These are phyloP conservation scores for Cyathus striatus DNA, from an alignment of 768 basidiomycete species.

Conservation along the genomic window DNA sequence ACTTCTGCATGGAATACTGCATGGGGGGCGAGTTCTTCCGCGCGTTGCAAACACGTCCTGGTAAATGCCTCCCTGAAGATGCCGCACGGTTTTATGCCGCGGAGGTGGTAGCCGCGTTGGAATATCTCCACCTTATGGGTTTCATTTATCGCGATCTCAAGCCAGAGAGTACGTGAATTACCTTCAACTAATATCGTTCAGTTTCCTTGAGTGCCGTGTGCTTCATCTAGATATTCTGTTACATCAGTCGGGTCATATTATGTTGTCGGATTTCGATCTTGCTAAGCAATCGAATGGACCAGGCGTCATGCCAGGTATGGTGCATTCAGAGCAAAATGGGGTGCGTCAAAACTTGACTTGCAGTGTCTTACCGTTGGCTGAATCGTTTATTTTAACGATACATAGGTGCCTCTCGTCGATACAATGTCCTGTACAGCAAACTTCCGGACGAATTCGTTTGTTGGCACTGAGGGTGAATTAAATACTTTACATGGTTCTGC, in stretches of 20 bases:
- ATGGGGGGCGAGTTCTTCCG: slow-evolving; percentile 99
- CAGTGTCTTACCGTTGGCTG: slow-evolving; percentile 3
- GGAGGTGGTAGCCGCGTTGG: slow-evolving; percentile 94
- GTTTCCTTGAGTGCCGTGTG: neutral
- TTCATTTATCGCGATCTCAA: slow-evolving; percentile 99
- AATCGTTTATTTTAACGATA: slow-evolving; percentile 5
- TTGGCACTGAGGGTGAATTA: slow-evolving; percentile 90
- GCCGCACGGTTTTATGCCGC: slow-evolving; percentile 97
- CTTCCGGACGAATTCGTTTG: slow-evolving; percentile 98
- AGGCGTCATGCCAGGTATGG: slow-evolving; percentile 80
- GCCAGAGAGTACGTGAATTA: slow-evolving; percentile 83
- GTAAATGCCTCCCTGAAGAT: slow-evolving; percentile 95
- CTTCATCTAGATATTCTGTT: slow-evolving; percentile 78
- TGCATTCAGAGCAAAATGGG: slow-evolving; percentile 86
- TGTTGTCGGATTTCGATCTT: slow-evolving; percentile 98
- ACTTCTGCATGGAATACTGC: slow-evolving; percentile 99
- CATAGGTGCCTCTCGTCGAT: slow-evolving; percentile 89
- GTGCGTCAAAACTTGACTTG: slow-evolving; percentile 30
- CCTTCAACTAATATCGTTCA: slow-evolving; percentile 7
- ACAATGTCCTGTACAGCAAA: slow-evolving; percentile 96
- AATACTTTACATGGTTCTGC: neutral
- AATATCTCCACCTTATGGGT: slow-evolving; percentile 98
- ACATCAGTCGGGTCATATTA: slow-evolving; percentile 97
- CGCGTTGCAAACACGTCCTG: slow-evolving; percentile 90
- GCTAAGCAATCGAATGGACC: slow-evolving; percentile 91